Evolutionary conservation across 768 basidiomycete genomes (phyloP), one percentile per base, ranked within the genome.

Genomic region (Tephrocybe sp.): DNA sequence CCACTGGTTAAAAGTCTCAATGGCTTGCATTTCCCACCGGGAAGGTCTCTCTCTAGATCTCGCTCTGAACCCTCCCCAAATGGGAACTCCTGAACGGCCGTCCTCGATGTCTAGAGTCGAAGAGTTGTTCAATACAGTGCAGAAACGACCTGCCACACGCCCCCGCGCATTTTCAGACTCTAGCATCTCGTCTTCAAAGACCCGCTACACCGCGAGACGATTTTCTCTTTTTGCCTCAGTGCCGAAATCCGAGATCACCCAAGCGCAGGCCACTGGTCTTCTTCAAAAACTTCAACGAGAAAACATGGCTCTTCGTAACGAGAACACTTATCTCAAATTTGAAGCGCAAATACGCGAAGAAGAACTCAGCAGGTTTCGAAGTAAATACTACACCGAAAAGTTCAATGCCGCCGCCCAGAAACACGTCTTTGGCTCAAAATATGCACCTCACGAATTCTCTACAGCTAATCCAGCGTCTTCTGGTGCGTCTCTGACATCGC

Each of bases 361-460:
- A 24, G 67, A 67, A 44, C 50, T 69, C 18, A 52, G 50, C 13
- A 59, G 54, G 22, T 57, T 68, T 12, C 61, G 63, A 21, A 47
- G 42, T 36, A 62, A 69, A 15, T 62, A 61, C 53, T 56, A 59
- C 55, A 29, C 64, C 55, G 59, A 63, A 48, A 45, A 62, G 45
- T 54, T 64, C 56, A 57, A 65, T 54, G 53, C 64, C 42, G 41
- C 43, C 40, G 55, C 45, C 12, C 65, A 67, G 15, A 59, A 61
- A 19, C 47, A 58, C 11, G 57, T 63, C 34, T 5, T 38, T 8
- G 12, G 37, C 16, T 19, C 18, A 12, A 38, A 18, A n/a, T 18
- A 19, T 7, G 6, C 7, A 9, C 21, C 16, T 18, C n/a, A 19
- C 6, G 37, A n/a, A n/a, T n/a, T n/a, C n/a, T n/a, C n/a, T n/a